Conservation (phyloP, 805 yeast species). For the Nakazawaea ernobii region DNA sequence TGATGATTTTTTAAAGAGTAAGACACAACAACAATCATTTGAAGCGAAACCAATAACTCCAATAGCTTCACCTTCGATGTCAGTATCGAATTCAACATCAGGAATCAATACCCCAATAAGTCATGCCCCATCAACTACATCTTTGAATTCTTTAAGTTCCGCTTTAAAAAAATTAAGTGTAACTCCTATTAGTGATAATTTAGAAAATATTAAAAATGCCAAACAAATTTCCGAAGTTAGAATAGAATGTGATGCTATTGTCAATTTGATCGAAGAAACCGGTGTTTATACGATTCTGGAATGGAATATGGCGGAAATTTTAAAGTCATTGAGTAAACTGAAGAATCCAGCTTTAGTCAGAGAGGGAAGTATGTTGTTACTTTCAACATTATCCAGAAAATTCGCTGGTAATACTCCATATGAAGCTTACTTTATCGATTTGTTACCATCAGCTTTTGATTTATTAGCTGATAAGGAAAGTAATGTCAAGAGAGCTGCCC, state of each 20-base stretch:
- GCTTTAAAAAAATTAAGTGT: constrained; percentile 61
- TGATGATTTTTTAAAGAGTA: constrained; percentile 47
- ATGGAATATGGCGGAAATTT: constrained; percentile 61
- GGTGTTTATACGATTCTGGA: constrained; percentile 47
- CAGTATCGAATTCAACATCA: constrained; percentile 24
- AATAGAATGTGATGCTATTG: constrained; percentile 47
- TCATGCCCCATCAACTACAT: constrained; percentile 52
- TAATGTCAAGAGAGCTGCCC: constrained; percentile 82
- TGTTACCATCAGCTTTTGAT: constrained; percentile 63
- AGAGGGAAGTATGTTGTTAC: constrained; percentile 66
- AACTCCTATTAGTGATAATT: constrained; percentile 59
- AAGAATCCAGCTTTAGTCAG: constrained; percentile 71
- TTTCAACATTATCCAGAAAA: constrained; percentile 48
- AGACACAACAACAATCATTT: constrained; percentile 24
- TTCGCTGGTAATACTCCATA: constrained; percentile 65
- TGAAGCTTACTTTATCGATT: constrained; percentile 66
- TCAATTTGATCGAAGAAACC: constrained; percentile 37
- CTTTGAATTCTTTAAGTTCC: constrained; percentile 59
- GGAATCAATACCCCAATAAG: constrained; percentile 23
- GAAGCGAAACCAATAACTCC: constrained; percentile 13
- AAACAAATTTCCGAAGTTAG: constrained; percentile 49
- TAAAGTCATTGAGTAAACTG: constrained; percentile 62
- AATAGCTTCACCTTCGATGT: constrained; percentile 14
- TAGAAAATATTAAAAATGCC: constrained; percentile 47
- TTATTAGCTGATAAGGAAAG: constrained; percentile 82